Evolutionary conservation across 768 basidiomycete species (phyloP).

Genomic region (Amanita muscaria): DNA sequence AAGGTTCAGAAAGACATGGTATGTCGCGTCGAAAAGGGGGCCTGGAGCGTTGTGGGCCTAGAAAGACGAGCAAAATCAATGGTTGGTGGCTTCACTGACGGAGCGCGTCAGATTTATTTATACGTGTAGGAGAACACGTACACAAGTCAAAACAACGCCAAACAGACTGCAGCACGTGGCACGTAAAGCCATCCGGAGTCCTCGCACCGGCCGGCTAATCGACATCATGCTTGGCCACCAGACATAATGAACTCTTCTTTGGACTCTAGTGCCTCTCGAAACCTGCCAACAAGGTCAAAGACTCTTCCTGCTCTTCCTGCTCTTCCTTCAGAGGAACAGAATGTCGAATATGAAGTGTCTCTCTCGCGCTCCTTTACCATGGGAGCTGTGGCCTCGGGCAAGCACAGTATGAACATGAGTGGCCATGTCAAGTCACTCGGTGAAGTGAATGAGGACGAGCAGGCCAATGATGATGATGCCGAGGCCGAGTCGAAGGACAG

Average conservation of each 20-base stretch:
- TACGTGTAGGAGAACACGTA: conserved; percentile 18
- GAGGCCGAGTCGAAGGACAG: not conserved
- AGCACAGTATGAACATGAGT: not conserved
- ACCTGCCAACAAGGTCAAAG: conserved; percentile 2
- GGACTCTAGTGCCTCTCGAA: not conserved
- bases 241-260: too few relatives aligned
- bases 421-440: not conserved
- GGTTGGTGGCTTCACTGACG: conserved; percentile 14
- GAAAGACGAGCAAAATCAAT: conserved; percentile 18
- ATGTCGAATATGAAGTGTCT: not conserved
- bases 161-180: too few relatives aligned
- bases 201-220: too few relatives aligned
- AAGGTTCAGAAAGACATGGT: conserved; percentile 19
- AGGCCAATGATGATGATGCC: too few relatives aligned
- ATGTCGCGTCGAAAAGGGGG: conserved; percentile 19
- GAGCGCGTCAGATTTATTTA: not conserved
- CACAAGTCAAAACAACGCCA: conserved; percentile 14
- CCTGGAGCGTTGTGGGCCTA: conserved; percentile 42
- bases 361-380: not conserved
- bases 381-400: not conserved
- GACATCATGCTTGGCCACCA: too few relatives aligned
- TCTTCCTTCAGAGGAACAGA: not conserved
- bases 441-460: too few relatives aligned
- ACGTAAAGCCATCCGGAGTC: too few relatives aligned
- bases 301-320: conserved; percentile 3